Percentiles rank a stretch among this genome's conserved stretches.
phyloP scores from a whole-genome alignment of 169 alveolate genomes.

The Cardiosporidium cionae region DNA sequence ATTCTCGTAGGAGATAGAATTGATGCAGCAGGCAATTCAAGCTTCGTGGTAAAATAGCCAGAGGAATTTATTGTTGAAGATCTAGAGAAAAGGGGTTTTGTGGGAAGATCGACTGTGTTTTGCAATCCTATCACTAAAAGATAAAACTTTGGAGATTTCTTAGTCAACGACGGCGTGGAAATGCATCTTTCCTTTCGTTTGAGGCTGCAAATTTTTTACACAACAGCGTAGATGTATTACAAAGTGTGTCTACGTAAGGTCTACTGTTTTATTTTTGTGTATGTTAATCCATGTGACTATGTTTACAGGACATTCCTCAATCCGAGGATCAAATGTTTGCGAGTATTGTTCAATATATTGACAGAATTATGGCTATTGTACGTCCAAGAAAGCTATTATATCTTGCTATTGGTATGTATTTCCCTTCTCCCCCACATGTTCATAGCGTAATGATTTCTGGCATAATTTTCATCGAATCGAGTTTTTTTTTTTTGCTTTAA shows the following conservation, averaged over 20 bases:
- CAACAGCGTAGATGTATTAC: background rate
- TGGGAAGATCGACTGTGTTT: too few relatives aligned
- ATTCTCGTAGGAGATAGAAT: too few relatives aligned
- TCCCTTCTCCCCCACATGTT: too few relatives aligned
- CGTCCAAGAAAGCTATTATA: slow-evolving; percentile 86
- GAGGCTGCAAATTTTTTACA: background rate
- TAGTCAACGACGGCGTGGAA: too few relatives aligned
- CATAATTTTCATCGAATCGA: background rate
- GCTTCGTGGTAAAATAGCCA: too few relatives aligned
- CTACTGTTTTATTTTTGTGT: background rate
- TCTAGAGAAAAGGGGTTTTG: too few relatives aligned
- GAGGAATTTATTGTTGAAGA: too few relatives aligned
- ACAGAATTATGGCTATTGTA: slow-evolving; percentile 69
- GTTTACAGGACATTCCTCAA: background rate
- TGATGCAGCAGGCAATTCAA: too few relatives aligned
- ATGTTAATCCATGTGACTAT: background rate
- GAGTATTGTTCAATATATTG: slow-evolving; percentile 9
- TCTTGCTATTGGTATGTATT: slow-evolving; percentile 82
- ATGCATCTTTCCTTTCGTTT: background rate
- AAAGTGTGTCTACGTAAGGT: background rate
- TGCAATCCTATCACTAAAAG: too few relatives aligned
- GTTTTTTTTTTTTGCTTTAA: background rate
- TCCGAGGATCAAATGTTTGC: slow-evolving; percentile 20
- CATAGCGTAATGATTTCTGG: too few relatives aligned
- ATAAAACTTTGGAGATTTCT: too few relatives aligned